Evolutionary conservation across 768 basidiomycete genomes (phyloP).

Genomic region (Crepidotus variabilis): DNA sequence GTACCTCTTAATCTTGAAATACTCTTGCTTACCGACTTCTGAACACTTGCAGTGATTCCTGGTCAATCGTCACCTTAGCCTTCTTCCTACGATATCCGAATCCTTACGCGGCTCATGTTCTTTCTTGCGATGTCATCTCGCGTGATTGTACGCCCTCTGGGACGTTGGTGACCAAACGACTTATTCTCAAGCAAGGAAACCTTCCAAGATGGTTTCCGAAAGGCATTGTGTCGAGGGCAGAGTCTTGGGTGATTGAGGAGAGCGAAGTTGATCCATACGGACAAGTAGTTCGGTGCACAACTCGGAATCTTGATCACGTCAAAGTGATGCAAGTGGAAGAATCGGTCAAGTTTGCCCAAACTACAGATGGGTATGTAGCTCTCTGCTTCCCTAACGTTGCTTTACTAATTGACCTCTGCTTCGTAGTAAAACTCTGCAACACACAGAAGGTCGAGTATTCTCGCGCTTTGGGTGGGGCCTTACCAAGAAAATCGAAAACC

Average conservation of each 20-base stretch:
- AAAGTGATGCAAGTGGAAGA: constrained; percentile 94
- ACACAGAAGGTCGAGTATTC: constrained; percentile 82
- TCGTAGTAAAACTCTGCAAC: constrained; percentile 73
- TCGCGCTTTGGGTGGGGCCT: constrained; percentile 91
- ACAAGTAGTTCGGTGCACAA: constrained; percentile 70
- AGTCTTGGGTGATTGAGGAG: constrained; percentile 94
- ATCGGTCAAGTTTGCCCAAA: constrained; percentile 66
- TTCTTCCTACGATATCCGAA: constrained; percentile 97
- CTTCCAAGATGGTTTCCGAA: constrained; percentile 89
- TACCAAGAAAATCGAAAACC: constrained; percentile 81
- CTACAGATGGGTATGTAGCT: constrained; percentile 63
- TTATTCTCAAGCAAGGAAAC: constrained; percentile 90
- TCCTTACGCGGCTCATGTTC: constrained; percentile 88
- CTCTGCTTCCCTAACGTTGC: not conserved
- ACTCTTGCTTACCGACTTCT: not conserved
- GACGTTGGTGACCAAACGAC: constrained; percentile 78
- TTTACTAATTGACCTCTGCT: not conserved
- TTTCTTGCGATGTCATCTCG: constrained; percentile 94
- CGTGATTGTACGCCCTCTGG: constrained; percentile 71
- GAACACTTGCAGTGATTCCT: constrained; percentile 67
- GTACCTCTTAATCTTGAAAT: too few species aligned
- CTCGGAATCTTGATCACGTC: constrained; percentile 90
- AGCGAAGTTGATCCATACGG: constrained; percentile 88
- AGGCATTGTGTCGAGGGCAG: constrained; percentile 78
- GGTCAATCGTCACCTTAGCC: constrained; percentile 88